Conservation (phyloP, 2,329 filamentous ascomycete species). For the Exophiala oligosperma region DNA sequence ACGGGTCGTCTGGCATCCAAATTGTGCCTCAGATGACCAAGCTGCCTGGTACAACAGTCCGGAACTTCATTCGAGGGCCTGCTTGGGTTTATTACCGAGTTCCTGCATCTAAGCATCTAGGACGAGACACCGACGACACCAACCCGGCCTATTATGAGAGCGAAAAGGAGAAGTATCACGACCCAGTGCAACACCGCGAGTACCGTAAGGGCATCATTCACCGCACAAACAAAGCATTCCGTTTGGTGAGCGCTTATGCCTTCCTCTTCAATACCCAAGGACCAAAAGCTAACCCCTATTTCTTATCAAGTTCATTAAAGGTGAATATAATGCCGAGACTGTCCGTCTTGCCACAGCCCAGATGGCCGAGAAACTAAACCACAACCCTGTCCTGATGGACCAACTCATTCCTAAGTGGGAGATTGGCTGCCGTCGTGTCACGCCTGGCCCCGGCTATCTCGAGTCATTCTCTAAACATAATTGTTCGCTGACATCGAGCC, state of each 20-base stretch:
- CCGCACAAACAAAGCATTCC: slow-evolving; percentile 34
- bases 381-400: slow-evolving; percentile 29
- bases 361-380: slow-evolving; percentile 13
- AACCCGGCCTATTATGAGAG: slow-evolving; percentile 18
- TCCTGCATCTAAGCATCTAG: neutral
- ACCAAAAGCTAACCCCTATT: too few relatives aligned
- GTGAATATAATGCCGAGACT: slow-evolving; percentile 5
- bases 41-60: slow-evolving; percentile 24
- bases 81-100: slow-evolving; percentile 32
- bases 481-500: slow-evolving; percentile 31
- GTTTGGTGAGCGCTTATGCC: slow-evolving; percentile 17
- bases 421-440: slow-evolving; percentile 26
- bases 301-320: neutral
- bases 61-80: slow-evolving; percentile 34
- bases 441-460: slow-evolving; percentile 32
- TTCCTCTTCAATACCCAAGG: too few relatives aligned
- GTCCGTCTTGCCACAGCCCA: slow-evolving; percentile 7
- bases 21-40: slow-evolving; percentile 30
- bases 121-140: slow-evolving; percentile 27
- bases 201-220: slow-evolving; percentile 30
- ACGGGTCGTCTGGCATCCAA: slow-evolving; percentile 30
- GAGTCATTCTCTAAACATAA: slow-evolving; percentile 33
- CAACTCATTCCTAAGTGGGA: slow-evolving; percentile 31
- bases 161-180: slow-evolving; percentile 21
- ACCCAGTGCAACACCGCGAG: slow-evolving; percentile 19